These are phyloP conservation scores for Globisporangium canariense DNA, from an alignment of 352 stramenopile genomes.

Conservation along the genomic window DNA sequence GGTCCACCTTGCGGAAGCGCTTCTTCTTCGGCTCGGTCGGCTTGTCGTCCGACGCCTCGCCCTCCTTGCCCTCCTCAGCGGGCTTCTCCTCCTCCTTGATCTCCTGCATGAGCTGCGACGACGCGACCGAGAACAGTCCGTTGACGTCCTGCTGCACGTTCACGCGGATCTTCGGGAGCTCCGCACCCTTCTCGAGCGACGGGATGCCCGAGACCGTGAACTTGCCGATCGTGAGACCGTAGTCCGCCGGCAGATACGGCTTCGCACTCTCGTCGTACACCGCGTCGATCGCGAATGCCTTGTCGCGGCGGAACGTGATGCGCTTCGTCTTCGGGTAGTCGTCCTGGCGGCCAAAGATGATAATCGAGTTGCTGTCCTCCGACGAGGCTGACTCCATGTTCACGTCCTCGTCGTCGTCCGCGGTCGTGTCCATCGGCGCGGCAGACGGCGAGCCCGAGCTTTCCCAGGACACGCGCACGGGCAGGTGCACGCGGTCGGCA, in stretches of 20 bases:
- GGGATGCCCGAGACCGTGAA: conserved; percentile 92
- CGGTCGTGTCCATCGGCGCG: conserved; percentile 39
- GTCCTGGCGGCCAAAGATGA: conserved; percentile 95
- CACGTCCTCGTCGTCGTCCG: conserved; percentile 87
- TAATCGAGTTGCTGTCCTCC: conserved; percentile 80
- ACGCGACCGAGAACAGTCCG: conserved; percentile 93
- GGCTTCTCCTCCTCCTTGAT: conserved; percentile 87
- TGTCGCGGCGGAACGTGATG: conserved; percentile 92
- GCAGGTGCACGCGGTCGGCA: conserved; percentile 86
- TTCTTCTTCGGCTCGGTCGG: conserved; percentile 90
- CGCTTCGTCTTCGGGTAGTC: conserved; percentile 97
- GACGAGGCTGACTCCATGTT: conserved; percentile 58
- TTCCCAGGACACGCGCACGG: conserved; percentile 94
- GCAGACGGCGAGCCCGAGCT: conserved; percentile 46
- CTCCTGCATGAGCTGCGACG: conserved; percentile 97
- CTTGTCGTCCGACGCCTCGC: conserved; percentile 70
- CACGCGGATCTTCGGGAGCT: conserved; percentile 93
- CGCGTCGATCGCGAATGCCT: conserved; percentile 92
- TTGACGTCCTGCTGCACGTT: conserved; percentile 98
- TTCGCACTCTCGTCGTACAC: conserved; percentile 86
- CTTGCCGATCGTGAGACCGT: conserved; percentile 82
- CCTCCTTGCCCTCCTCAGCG: conserved; percentile 59
- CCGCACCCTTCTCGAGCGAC: conserved; percentile 53
- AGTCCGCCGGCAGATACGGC: conserved; percentile 62
- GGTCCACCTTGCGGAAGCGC: conserved; percentile 91